Conservation (phyloP, 768 basidiomycete genomes). For the Suillus decipiens region DNA sequence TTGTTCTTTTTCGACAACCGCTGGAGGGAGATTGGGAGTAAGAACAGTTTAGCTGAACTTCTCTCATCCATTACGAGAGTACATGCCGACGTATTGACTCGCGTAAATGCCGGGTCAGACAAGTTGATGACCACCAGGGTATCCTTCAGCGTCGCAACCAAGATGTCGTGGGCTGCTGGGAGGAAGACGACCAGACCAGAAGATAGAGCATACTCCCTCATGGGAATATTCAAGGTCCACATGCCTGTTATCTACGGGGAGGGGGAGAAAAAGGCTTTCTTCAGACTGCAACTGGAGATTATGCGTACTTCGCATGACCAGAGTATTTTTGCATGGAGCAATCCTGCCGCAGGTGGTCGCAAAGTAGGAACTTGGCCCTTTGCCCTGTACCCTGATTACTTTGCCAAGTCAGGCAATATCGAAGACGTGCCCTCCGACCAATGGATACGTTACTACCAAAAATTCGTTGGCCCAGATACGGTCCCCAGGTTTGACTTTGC, state of each 20-base stretch:
- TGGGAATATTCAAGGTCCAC: conserved; percentile 23
- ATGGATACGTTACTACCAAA: neutral
- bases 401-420: neutral
- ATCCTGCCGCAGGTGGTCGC: neutral
- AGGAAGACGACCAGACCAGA: conserved; percentile 26
- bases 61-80: conserved; percentile 8
- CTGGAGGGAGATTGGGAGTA: conserved; percentile 17
- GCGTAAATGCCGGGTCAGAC: neutral
- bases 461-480: neutral
- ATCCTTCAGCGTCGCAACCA: conserved; percentile 9
- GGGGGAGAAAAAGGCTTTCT: conserved; percentile 24
- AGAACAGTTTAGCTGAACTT: conserved; percentile 8
- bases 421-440: neutral
- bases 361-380: neutral
- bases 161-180: conserved; percentile 21
- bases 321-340: conserved; percentile 14
- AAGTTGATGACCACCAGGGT: neutral
- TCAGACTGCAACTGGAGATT: conserved; percentile 19
- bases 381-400: neutral
- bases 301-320: conserved; percentile 14
- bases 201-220: conserved; percentile 27
- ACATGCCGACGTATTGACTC: conserved; percentile 9
- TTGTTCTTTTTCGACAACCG: conserved; percentile 16
- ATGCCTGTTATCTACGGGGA: conserved; percentile 28
- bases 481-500: conserved; percentile 1